Percentiles rank a stretch among this genome's conserved stretches.
Conservation (phyloP, 2,329 filamentous ascomycete genomes). For the Colletotrichum destructivum region DNA sequence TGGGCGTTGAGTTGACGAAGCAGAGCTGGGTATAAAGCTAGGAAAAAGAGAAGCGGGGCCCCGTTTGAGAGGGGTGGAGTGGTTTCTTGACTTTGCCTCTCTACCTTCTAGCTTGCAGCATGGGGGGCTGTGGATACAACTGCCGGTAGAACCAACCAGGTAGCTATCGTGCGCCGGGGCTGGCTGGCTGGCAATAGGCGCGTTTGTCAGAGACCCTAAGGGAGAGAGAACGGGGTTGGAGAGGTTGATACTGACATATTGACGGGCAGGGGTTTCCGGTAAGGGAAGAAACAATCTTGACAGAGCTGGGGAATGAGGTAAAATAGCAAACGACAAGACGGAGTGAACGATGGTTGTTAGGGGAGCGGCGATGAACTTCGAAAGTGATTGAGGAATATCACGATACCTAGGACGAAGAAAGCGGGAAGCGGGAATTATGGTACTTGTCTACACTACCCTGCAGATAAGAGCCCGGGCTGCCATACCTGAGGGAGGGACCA, state of each 20-base stretch:
- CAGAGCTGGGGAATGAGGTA: slow-evolving; percentile 12
- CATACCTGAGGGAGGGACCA: background rate
- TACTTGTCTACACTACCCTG: background rate
- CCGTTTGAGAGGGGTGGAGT: background rate
- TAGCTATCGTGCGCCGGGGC: too few species aligned
- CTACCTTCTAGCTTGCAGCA: background rate
- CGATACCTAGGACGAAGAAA: background rate
- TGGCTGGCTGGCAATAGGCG: too few species aligned
- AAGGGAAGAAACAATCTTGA: background rate
- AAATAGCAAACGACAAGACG: background rate
- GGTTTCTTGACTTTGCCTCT: background rate
- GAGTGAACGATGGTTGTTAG: background rate
- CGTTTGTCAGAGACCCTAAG: background rate
- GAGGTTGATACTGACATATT: background rate
- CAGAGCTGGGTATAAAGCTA: background rate
- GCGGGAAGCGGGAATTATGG: background rate
- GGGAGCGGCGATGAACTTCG: too few species aligned
- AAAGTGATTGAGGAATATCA: background rate
- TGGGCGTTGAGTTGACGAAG: background rate
- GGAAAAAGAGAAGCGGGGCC: background rate
- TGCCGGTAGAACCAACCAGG: too few species aligned
- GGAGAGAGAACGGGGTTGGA: background rate
- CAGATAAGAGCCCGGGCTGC: background rate
- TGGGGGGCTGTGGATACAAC: background rate
- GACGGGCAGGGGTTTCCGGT: background rate